Base-by-base conservation (phyloP, 768 basidiomycete genomes). In the Calocera cornea region DNA sequence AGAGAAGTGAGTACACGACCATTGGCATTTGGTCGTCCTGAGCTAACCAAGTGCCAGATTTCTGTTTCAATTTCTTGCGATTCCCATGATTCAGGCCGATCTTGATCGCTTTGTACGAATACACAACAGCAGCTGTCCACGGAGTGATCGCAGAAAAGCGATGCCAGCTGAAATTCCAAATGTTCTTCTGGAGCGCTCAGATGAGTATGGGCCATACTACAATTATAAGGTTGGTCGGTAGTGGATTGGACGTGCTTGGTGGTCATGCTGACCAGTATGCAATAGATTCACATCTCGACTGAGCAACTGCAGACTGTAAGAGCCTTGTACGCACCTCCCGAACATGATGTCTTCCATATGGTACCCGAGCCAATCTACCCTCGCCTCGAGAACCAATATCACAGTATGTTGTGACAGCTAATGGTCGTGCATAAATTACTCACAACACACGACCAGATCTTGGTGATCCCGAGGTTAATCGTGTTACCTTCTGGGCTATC, bases 1-100 rank as follows among this genome's bases (percentile, higher is more conserved):
- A 10, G 63, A 68, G 22, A 22, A 1, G 68, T 67, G 31, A 1
- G 66, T 60, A n/a, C n/a, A n/a, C n/a, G n/a, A n/a, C n/a, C n/a
- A n/a, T n/a, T n/a, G n/a, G n/a, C n/a, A n/a, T 17, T 11, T 44
- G 24, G 2, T 16, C 14, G 2, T 34, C 1, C 27, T 1, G 41
- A n/a, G n/a, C n/a, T n/a, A n/a, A n/a, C n/a, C n/a, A n/a, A n/a
- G 33, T 29, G 2, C n/a, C 60, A 81, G 81, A 0, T 70, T 80
- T 19, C 67, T 80, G 0, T 82, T 82, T 60, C 74, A 73, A 0
- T 82, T 77, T 77, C 38, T 82, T 1, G 73, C 75, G 1, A 78
- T 81, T 44, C 80, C 79, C 0, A 79, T 74, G 74, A 66, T 82
- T 12, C 81, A 82, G 66, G 22, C 1, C 0, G 78, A 81, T 66